Conservation (phyloP, 2,329 filamentous ascomycete species). For the Diaporthe sp. region DNA sequence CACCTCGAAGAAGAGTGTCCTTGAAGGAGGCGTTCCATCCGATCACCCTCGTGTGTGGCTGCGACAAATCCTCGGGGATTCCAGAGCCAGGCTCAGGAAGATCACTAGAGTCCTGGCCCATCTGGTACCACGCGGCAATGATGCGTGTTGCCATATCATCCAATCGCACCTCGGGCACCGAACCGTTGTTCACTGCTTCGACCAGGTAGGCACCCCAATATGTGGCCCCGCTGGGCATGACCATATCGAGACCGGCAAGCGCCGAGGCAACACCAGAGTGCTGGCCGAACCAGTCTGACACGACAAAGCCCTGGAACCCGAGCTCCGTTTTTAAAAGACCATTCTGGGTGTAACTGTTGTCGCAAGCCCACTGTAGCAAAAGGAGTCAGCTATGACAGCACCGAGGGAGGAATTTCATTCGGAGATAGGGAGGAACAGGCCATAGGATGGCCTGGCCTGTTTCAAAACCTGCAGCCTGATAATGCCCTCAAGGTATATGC, state of each 20-base stretch:
- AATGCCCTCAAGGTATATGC: too few relatives aligned
- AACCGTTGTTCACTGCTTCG: slow-evolving; percentile 71
- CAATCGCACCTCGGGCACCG: slow-evolving; percentile 66
- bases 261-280: slow-evolving; percentile 73
- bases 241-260: slow-evolving; percentile 78
- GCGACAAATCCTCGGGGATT: slow-evolving; percentile 62
- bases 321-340: slow-evolving; percentile 73
- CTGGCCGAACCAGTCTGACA: slow-evolving; percentile 75
- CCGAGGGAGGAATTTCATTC: too few relatives aligned
- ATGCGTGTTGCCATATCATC: slow-evolving; percentile 65
- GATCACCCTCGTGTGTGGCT: slow-evolving; percentile 67
- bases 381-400: too few relatives aligned
- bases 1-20: slow-evolving; percentile 63
- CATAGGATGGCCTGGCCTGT: too few relatives aligned
- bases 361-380: slow-evolving; percentile 63
- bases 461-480: too few relatives aligned
- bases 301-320: slow-evolving; percentile 72
- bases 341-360: slow-evolving; percentile 76
- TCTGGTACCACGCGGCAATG: slow-evolving; percentile 69
- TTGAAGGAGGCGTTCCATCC: slow-evolving; percentile 63
- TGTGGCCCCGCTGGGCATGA: slow-evolving; percentile 67
- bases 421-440: too few relatives aligned
- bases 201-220: slow-evolving; percentile 68
- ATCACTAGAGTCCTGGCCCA: slow-evolving; percentile 62
- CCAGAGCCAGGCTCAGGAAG: slow-evolving; percentile 64